phyloP scores from a whole-genome alignment of 768 basidiomycete genomes.

The Megacollybia marginata region DNA sequence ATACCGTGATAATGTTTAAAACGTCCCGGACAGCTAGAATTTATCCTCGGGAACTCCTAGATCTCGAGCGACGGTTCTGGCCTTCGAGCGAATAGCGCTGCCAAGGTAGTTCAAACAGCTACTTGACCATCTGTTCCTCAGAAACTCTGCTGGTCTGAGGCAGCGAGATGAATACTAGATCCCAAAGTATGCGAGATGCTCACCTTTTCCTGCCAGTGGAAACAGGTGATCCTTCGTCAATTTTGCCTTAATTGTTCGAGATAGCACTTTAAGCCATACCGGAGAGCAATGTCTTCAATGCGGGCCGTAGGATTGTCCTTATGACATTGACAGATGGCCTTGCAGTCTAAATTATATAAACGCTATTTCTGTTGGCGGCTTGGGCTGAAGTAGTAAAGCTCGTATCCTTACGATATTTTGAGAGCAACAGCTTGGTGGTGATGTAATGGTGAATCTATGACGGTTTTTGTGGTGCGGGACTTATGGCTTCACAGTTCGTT shows the following conservation, averaged over 20 bases:
- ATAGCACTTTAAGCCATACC: conserved; percentile 46
- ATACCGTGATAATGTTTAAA: conserved; percentile 56
- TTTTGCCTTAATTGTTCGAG: conserved; percentile 54
- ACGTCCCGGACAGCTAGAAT: conserved; percentile 61
- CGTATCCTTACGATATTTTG: too few relatives aligned
- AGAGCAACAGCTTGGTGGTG: too few relatives aligned
- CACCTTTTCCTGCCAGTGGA: conserved; percentile 18
- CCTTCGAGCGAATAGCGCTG: conserved; percentile 3
- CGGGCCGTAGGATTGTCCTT: conserved; percentile 40
- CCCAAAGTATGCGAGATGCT: neutral
- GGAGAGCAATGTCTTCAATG: conserved; percentile 50
- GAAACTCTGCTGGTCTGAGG: conserved; percentile 32
- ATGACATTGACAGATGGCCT: conserved; percentile 47
- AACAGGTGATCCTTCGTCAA: too few relatives aligned
- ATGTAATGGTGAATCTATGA: too few relatives aligned
- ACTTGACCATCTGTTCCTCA: conserved; percentile 35
- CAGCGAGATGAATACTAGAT: neutral
- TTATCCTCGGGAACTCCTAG: conserved; percentile 13
- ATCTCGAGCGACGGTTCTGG: neutral
- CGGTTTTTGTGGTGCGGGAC: too few relatives aligned
- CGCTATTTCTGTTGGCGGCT: conserved; percentile 28
- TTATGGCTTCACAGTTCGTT: too few relatives aligned
- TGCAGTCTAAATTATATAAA: conserved; percentile 47
- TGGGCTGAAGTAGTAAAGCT: too few relatives aligned
- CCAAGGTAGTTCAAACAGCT: conserved; percentile 36